Evolutionary conservation across 768 basidiomycete genomes (phyloP).

Genomic region (Clitopilus hobsonii): DNA sequence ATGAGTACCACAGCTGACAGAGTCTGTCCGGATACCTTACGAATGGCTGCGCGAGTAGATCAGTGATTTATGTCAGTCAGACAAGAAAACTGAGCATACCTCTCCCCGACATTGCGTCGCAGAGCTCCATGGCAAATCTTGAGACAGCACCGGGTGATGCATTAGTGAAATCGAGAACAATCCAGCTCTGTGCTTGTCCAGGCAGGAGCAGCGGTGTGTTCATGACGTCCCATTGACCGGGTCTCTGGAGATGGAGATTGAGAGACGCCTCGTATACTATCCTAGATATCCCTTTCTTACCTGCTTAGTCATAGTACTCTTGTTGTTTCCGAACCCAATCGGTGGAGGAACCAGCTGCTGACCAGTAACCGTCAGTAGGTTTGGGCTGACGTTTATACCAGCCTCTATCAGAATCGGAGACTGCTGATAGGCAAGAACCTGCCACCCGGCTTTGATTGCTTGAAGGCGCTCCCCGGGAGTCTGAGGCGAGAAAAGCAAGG

Average conservation of each 20-base stretch:
- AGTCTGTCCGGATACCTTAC: no score
- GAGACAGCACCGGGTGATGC: slow-evolving; percentile 8
- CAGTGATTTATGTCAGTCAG: no score
- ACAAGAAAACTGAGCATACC: slow-evolving; percentile 11
- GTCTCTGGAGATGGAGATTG: slow-evolving; percentile 7
- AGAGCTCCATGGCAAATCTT: slow-evolving; percentile 17
- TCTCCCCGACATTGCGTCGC: slow-evolving; percentile 16
- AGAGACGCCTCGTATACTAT: background rate
- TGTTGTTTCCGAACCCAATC: slow-evolving; percentile 22
- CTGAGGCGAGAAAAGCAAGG: slow-evolving; percentile 21
- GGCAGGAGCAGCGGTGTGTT: slow-evolving; percentile 15
- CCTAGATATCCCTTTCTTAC: background rate
- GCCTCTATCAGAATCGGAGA: slow-evolving; percentile 39
- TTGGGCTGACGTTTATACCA: slow-evolving; percentile 25
- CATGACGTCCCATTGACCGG: slow-evolving; percentile 29
- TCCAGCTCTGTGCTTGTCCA: slow-evolving; percentile 13
- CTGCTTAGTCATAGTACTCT: background rate
- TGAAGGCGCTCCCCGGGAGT: slow-evolving; percentile 16
- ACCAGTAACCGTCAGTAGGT: slow-evolving; percentile 27
- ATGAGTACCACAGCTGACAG: no score
- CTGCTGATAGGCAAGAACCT: slow-evolving; percentile 27
- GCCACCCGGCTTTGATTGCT: slow-evolving; percentile 22
- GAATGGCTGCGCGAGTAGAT: background rate
- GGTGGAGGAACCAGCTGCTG: slow-evolving; percentile 27
- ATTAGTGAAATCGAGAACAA: slow-evolving; percentile 21